Evolutionary conservation across 805 yeast species (phyloP).

Genomic region (Yamadazyma takamatsuzukensis): DNA sequence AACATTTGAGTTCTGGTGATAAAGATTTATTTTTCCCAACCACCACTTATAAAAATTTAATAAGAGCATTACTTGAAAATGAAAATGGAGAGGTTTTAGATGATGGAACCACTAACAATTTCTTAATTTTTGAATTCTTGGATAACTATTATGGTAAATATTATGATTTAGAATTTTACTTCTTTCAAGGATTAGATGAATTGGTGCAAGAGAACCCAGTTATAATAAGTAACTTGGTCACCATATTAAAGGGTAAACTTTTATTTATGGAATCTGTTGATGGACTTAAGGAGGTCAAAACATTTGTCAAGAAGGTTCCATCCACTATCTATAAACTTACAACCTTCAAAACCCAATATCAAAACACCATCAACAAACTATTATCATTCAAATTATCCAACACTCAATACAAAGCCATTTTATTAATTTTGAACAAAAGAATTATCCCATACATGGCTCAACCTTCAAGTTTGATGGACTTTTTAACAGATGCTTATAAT

Average conservation of each 20-base stretch:
- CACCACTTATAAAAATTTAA: slow-evolving; percentile 42
- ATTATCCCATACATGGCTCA: slow-evolving; percentile 76
- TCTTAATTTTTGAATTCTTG: slow-evolving; percentile 52
- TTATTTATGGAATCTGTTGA: slow-evolving; percentile 20
- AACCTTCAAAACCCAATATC: slow-evolving; percentile 62
- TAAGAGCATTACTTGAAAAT: slow-evolving; percentile 26
- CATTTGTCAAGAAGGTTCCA: slow-evolving; percentile 31
- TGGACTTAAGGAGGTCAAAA: slow-evolving; percentile 24
- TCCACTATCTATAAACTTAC: slow-evolving; percentile 33
- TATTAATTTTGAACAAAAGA: slow-evolving; percentile 74
- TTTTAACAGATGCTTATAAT: slow-evolving; percentile 81
- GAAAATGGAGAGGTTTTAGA: slow-evolving; percentile 33
- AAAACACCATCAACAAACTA: slow-evolving; percentile 60
- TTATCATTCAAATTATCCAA: slow-evolving; percentile 49
- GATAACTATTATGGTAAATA: slow-evolving; percentile 46
- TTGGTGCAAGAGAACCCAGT: slow-evolving; percentile 20
- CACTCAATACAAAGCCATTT: slow-evolving; percentile 63
- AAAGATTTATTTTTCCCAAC: slow-evolving; percentile 64
- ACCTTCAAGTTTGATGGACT: slow-evolving; percentile 89
- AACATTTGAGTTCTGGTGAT: slow-evolving; percentile 45
- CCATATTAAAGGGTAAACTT: slow-evolving; percentile 34
- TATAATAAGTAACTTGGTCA: slow-evolving; percentile 21
- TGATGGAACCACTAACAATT: slow-evolving; percentile 48
- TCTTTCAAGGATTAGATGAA: slow-evolving; percentile 48
- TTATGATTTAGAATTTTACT: slow-evolving; percentile 79